Conservation (phyloP, 164 flowering plant genomes). For the Piper longum region DNA sequence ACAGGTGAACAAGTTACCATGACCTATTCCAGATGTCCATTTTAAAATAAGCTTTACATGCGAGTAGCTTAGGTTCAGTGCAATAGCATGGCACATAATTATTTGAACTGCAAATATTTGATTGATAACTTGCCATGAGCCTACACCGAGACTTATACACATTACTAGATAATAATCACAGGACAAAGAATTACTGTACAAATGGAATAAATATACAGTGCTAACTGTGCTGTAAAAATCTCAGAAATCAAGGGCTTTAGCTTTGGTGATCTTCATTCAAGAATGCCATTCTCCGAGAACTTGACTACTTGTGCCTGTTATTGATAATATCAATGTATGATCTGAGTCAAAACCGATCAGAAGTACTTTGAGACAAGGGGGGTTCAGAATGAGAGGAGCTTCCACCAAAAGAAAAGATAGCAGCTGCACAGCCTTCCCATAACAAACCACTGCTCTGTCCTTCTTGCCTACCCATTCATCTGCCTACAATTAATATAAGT, state of each 20-base stretch:
- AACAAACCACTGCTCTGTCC: constrained; percentile 45
- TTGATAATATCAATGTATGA: constrained; percentile 63
- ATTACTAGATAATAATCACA: neutral
- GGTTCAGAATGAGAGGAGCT: constrained; percentile 86
- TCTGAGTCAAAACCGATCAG: constrained; percentile 69
- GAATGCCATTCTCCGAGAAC: constrained; percentile 51
- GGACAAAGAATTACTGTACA: constrained; percentile 55
- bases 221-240: neutral
- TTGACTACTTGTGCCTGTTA: constrained; percentile 52
- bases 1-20: too few species aligned
- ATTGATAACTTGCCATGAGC: too few species aligned
- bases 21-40: too few species aligned
- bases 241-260: constrained; percentile 6
- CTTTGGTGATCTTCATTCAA: constrained; percentile 44
- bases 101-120: too few species aligned
- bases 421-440: constrained; percentile 65
- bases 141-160: too few species aligned
- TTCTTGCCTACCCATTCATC: constrained; percentile 71
- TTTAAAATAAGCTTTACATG: too few species aligned
- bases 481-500: constrained; percentile 22
- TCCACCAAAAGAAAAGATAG: constrained; percentile 73
- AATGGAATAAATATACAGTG: constrained; percentile 20
- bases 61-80: too few species aligned
- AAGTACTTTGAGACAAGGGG: constrained; percentile 82
- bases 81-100: too few species aligned